Conservation (phyloP, 108 stramenopile genomes). For the Nitzschia sp. region DNA sequence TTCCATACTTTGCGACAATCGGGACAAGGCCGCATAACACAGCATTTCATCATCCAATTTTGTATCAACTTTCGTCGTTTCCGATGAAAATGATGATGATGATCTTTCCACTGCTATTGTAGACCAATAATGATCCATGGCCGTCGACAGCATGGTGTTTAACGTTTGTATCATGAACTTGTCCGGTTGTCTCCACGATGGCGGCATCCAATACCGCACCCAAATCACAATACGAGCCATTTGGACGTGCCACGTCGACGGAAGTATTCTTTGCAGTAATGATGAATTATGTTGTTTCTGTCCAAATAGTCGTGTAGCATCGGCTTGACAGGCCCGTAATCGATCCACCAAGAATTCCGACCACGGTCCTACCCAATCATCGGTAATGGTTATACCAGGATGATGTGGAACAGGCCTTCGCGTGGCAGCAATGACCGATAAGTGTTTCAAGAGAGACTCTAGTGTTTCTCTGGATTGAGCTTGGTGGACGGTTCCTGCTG, state of each 20-base stretch:
- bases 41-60: slow-evolving; percentile 40
- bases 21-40: slow-evolving; percentile 19
- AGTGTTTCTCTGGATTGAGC: slow-evolving; percentile 16
- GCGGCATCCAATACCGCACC: slow-evolving; percentile 12
- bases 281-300: background rate
- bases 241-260: slow-evolving; percentile 17
- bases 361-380: background rate
- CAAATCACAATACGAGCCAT: slow-evolving; percentile 28
- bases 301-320: slow-evolving; percentile 30
- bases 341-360: slow-evolving; percentile 38
- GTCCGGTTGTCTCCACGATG: background rate
- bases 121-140: slow-evolving; percentile 42
- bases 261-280: background rate
- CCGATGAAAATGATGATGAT: background rate
- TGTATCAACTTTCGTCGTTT: background rate
- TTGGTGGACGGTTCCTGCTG: slow-evolving; percentile 31
- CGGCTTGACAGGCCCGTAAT: slow-evolving; percentile 38
- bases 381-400: slow-evolving; percentile 6
- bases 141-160: slow-evolving; percentile 27
- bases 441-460: slow-evolving; percentile 7
- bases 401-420: slow-evolving; percentile 12
- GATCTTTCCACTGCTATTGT: background rate
- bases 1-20: background rate
- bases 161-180: slow-evolving; percentile 13
- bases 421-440: slow-evolving; percentile 20